Base-by-base conservation (phyloP, 345 rosid species). In the Brassica rapa region DNA sequence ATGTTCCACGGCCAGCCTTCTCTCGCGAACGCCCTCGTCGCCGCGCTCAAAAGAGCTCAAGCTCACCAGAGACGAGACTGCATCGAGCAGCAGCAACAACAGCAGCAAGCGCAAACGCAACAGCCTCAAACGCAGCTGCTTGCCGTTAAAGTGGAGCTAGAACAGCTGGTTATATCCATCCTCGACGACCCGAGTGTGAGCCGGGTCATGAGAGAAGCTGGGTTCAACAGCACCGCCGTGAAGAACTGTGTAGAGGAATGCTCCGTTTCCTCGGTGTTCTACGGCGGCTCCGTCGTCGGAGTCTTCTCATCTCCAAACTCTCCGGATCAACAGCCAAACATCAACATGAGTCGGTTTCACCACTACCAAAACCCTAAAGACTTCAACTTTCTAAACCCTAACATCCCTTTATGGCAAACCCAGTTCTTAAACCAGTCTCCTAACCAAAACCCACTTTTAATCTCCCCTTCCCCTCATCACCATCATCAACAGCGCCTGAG, bases 151-250 rank as follows among this genome's bases (percentile, higher is more conserved):
- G 94, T 91, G 0, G 94, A 91, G 91, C 80, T 89, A 51, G 94
- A 88, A 51, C 97, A 89, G 86, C 86, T 91, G 4, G 81, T 88
- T 24, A 71, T 89, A 14, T 91, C 97, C 19, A 91, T 91, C 59
- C 74, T 91, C 1, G 97, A 91, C 83, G 97, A 91, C 75, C 97
- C 97, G 25, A 88, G 94, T 78, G 97, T 91, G 59, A 89, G 96
- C 70, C 77, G 98, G 83, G 97, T 91, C 77, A 91, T 93, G 97
- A 87, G 92, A 73, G 98, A 93, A 81, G 98, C 98, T 64, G 98
- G 98, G 0, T 88, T 93, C 76, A 89, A 93, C 46, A 91, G 97
- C 79, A 89, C 91, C 66, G 84, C 88, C 10, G 93, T 91, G 5
- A 93, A 91, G 71, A 90, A 66, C 82, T 86, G 86, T 67, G 84